These are phyloP conservation scores for Cymbopogon flexuosus DNA, from an alignment of 202 grass and related monocot species.

Conservation along the genomic window DNA sequence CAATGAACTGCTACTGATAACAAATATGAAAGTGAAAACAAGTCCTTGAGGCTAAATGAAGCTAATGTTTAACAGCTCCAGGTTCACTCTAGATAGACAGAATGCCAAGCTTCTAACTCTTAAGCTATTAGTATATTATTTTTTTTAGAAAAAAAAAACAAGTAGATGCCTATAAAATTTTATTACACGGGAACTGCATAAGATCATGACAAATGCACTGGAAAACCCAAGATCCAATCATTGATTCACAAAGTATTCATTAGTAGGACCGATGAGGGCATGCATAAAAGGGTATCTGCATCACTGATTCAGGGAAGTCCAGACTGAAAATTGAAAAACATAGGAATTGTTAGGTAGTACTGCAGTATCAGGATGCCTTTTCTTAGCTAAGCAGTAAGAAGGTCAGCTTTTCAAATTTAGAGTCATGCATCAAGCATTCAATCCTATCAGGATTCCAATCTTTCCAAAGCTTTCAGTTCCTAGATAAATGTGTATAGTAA, in stretches of 20 bases:
- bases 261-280: no score
- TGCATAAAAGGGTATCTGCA: not conserved
- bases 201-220: not conserved
- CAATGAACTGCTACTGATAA: not conserved
- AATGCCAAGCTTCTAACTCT: not conserved
- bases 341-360: not conserved
- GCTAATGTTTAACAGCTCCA: not conserved
- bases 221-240: not conserved
- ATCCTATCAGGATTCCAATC: not conserved
- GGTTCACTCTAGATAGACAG: not conserved
- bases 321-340: constrained; percentile 13
- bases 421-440: not conserved
- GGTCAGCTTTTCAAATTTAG: not conserved
- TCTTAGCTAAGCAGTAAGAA: not conserved
- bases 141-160: no score
- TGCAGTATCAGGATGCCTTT: not conserved
- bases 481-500: constrained; percentile 5
- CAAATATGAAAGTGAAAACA: not conserved
- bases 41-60: not conserved
- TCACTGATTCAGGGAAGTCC: not conserved
- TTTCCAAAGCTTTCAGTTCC: not conserved
- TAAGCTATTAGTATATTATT: not conserved
- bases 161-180: not conserved
- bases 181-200: not conserved
- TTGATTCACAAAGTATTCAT: not conserved